These are phyloP conservation scores for Protomyces lactucae-debilis DNA, from an alignment of 1,139 yeast species.

Conservation along the genomic window DNA sequence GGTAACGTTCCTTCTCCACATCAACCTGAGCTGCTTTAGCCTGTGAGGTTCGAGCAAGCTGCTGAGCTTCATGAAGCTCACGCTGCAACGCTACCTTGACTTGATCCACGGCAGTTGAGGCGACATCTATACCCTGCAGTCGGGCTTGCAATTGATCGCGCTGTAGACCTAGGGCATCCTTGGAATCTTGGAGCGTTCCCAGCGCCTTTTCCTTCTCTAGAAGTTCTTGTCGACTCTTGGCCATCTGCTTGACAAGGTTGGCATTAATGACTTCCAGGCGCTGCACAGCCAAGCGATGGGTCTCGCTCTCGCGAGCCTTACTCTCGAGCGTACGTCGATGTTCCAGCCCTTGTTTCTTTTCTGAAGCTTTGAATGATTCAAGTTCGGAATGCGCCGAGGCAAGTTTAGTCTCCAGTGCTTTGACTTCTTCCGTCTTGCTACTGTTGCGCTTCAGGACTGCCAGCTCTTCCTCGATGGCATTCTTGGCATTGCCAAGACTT, in stretches of 20 bases:
- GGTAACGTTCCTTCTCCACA: slow-evolving; percentile 21
- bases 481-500: neutral
- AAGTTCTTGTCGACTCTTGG: slow-evolving; percentile 23
- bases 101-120: slow-evolving; percentile 9
- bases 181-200: slow-evolving; percentile 3
- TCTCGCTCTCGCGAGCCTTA: slow-evolving; percentile 7
- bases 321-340: neutral
- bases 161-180: slow-evolving; percentile 6
- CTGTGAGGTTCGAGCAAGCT: slow-evolving; percentile 3
- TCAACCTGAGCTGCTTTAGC: slow-evolving; percentile 20
- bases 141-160: slow-evolving; percentile 6
- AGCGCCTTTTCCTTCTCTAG: slow-evolving; percentile 22
- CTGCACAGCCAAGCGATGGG: slow-evolving; percentile 16
- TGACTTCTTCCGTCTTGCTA: neutral
- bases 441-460: neutral
- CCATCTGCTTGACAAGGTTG: slow-evolving; percentile 21
- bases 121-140: slow-evolving; percentile 13
- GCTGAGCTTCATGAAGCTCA: slow-evolving; percentile 22
- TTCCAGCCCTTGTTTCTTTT: neutral
- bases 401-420: neutral
- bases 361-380: slow-evolving; percentile 4
- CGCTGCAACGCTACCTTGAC: slow-evolving; percentile 11
- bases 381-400: neutral
- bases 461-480: neutral
- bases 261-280: slow-evolving; percentile 21